Base-by-base conservation (phyloP, 139 green algal species). In the Yamagishiella unicocca region DNA sequence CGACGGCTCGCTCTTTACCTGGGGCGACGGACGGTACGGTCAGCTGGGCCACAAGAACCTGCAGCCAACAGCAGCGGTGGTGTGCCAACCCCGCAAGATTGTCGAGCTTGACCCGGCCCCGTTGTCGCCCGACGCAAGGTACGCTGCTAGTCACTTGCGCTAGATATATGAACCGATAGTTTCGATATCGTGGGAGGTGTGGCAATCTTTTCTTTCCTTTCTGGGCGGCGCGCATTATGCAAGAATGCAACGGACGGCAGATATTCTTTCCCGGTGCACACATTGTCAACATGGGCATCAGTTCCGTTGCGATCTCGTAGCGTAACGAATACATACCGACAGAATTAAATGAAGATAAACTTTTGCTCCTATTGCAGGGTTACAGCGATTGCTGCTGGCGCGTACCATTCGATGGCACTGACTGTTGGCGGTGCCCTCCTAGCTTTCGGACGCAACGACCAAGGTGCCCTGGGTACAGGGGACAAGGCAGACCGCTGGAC, bases 1-100 rank as follows among this genome's bases (percentile, higher is more conserved):
- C 35, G 94, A 97, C 73, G 96, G 96, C 29, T 94, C 91, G 29
- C 89, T 98, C 1, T 98, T 94, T 89, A 95, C 94, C 0, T 98
- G 95, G 95, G 95, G 95, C 24, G 88, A 93, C 76, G 92, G 90
- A 17, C 74, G 55, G 3, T 85, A 82, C 62, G 95, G 95, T 1
- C 95, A 97, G 91, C 93, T 97, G 17, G 95, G 95, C 9, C 93
- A 96, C 84, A 83, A 53, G 8, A n/a, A 80, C 22, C 74, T 96
- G 72, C 90, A 94, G 35, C n/a, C 53, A 12, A 79, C 46, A 25
- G 54, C 64, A 7, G 43, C 89, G 21, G 82, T 82, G 42, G 68
- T 87, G 3, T 19, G 55, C 4, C 81, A 87, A 40, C 94, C 93
- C 3, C 91, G 93, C 72, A 93, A 95, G 87, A 93, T 97, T 67